phyloP scores from a whole-genome alignment of 306 rosid genomes.

The Heteromeles arbutifolia region DNA sequence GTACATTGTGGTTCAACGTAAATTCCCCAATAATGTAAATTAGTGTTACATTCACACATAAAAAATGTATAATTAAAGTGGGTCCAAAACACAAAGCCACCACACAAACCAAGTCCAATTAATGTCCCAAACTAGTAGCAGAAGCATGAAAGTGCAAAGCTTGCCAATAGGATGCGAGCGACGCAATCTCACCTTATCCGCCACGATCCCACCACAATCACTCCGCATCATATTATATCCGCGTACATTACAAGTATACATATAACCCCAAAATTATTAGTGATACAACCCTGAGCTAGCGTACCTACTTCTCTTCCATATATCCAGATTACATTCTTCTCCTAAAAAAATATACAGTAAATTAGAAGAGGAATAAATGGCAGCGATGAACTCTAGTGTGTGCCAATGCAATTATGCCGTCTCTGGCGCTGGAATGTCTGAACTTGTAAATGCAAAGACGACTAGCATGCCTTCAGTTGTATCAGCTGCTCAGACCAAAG shows the following conservation, averaged over 20 bases:
- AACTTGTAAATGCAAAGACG: conserved; percentile 40
- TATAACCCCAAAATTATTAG: conserved; percentile 8
- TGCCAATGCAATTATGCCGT: conserved; percentile 64
- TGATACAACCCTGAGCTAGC: neutral
- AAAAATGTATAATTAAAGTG: conserved; percentile 16
- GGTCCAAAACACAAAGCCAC: conserved; percentile 28
- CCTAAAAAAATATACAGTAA: neutral
- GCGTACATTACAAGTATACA: conserved; percentile 9
- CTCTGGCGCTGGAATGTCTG: conserved; percentile 43
- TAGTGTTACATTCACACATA: too few species aligned
- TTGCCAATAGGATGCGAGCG: conserved; percentile 53
- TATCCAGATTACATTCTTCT: neutral
- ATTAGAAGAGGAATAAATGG: conserved; percentile 30
- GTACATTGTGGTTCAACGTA: too few species aligned
- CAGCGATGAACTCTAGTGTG: conserved; percentile 74
- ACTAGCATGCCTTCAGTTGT: conserved; percentile 19
- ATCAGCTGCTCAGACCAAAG: conserved; percentile 15
- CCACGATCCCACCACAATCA: conserved; percentile 69
- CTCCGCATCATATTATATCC: conserved; percentile 7
- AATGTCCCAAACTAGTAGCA: neutral
- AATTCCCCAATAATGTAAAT: too few species aligned
- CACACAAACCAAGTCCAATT: conserved; percentile 9
- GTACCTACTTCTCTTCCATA: neutral
- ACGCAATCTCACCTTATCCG: conserved; percentile 82
- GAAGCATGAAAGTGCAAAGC: conserved; percentile 2